Conservation (phyloP, 768 basidiomycete genomes). For the Mycena capillaripes region DNA sequence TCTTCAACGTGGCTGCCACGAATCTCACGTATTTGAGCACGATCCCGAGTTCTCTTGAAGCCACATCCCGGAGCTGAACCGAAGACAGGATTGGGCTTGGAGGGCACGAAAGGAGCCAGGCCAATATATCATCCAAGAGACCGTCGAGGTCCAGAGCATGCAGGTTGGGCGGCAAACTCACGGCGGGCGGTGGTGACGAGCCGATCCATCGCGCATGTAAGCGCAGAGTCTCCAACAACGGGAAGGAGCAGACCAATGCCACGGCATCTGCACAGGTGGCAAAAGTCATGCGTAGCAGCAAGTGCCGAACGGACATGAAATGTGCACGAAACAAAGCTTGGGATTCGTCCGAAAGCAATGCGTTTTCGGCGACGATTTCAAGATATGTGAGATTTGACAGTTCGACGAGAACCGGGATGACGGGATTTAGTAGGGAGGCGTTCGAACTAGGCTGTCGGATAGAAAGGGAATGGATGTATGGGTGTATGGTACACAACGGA, state of each 20-base stretch:
- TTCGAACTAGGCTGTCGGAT: constrained; percentile 10
- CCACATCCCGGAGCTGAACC: constrained; percentile 26
- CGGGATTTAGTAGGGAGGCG: constrained; percentile 16
- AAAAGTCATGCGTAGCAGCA: constrained; percentile 26
- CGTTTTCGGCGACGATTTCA: constrained; percentile 25
- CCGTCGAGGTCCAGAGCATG: constrained; percentile 32
- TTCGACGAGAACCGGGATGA: constrained; percentile 25
- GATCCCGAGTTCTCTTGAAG: constrained; percentile 8
- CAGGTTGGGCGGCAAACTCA: constrained; percentile 21
- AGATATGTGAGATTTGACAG: constrained; percentile 32
- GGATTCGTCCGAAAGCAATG: constrained; percentile 20
- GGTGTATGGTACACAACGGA: constrained; percentile 28
- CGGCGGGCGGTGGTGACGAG: constrained; percentile 4
- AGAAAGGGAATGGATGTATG: constrained; percentile 29
- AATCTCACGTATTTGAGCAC: constrained; percentile 19
- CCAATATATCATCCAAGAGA: constrained; percentile 25
- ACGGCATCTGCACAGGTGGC: constrained; percentile 27
- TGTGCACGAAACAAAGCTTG: constrained; percentile 6
- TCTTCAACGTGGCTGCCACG: constrained; percentile 12
- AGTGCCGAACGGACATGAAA: constrained; percentile 27
- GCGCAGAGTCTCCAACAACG: constrained; percentile 28
- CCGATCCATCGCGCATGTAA: constrained; percentile 30
- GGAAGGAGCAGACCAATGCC: constrained; percentile 33
- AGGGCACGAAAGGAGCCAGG: constrained; percentile 30
- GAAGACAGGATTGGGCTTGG: constrained; percentile 18